Evolutionary conservation across 257 asterid species (phyloP), one percentile per base, ranked within the genome.

Genomic region (Gardenia jasminoides): DNA sequence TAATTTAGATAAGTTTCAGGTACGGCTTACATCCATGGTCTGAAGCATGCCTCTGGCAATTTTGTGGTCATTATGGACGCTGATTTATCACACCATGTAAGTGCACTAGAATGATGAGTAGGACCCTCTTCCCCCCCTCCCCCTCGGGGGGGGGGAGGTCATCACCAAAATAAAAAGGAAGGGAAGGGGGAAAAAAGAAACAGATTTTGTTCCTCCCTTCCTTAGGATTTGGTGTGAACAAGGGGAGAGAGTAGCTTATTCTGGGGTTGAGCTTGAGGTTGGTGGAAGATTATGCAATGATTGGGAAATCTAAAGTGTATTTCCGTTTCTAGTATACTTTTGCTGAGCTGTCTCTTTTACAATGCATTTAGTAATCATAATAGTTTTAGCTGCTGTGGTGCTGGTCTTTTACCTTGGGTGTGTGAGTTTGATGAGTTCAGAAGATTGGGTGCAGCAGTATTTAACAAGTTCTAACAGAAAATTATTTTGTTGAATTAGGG

Each of bases 61-160:
- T 96, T 90, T 85, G 94, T 93, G 62, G 97, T 96, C 72, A 96
- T 96, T 75, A 96, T 96, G 99, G 99, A 96, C 85, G 99, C 99
- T 44, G 99, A 96, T 85, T 88, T 96, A 66, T 96, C 99, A 6
- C 99, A 96, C 87, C 98, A 93, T 88, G 99, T 93, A 87, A 87
- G 99, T 87, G 75, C 75, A 28, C 56, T 39, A 58, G 12, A 31
- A 54, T 58, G 47, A 74, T 20, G 17, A 48, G 10, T 19, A 78
- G 70, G 70, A 39, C 16, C 4, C 2, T 31, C 17, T 16, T 26
- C 11, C 41, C 28, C 11, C 15, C 3, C 58, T 10, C 28, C 56
- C 16, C 70, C 39, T n/a, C n/a, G n/a, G n/a, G n/a, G n/a, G n/a
- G n/a, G n/a, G n/a, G n/a, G n/a, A n/a, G n/a, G n/a, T n/a, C n/a